Evolutionary conservation across 306 rosid genomes (phyloP), one percentile per base, ranked within the genome.

Genomic region (Rubus parviflorus): DNA sequence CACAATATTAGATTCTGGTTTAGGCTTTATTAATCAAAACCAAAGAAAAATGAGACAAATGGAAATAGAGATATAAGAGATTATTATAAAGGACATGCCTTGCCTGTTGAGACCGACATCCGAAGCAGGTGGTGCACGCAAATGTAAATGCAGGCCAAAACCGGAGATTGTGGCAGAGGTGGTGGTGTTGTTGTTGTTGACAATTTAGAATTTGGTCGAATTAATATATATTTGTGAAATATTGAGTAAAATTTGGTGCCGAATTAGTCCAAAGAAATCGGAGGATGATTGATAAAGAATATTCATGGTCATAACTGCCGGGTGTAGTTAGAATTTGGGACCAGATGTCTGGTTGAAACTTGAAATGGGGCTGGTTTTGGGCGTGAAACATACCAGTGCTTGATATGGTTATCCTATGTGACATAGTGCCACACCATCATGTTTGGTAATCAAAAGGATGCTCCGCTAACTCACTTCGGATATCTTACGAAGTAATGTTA

Each of bases 121-220:
- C 60, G 63, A 77, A 72, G 81, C 45, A 73, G 84, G 80, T 84
- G 70, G 48, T 65, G 25, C 17, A 38, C 23, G 70, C 15, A 53
- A 46, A 72, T 77, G 67, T 1, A 61, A 78, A 38, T 49, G 79
- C 75, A 37, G 81, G 53, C 74, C 46, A 49, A 72, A 79, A 68
- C 70, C 83, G 77, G 68, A 43, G 75, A 70, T 73, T 68, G 16
- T 80, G 86, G 82, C 70, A 25, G 47, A 40, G 70, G 7, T 65
- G 70, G 30, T 25, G 30, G 25, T 41, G 38, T 57, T 73, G 68
- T 43, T 73, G 23, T 73, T 10, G 71, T 73, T 74, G 48, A 61
- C 60, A 61, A 8, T 73, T 22, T 12, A 43, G 4, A 20, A 19
- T 65, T 19, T 48, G 53, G 4, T 48, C 1, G 53, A 4, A 25